Conservation (phyloP, 2,329 filamentous ascomycete species). For the Neonectria hederae region DNA sequence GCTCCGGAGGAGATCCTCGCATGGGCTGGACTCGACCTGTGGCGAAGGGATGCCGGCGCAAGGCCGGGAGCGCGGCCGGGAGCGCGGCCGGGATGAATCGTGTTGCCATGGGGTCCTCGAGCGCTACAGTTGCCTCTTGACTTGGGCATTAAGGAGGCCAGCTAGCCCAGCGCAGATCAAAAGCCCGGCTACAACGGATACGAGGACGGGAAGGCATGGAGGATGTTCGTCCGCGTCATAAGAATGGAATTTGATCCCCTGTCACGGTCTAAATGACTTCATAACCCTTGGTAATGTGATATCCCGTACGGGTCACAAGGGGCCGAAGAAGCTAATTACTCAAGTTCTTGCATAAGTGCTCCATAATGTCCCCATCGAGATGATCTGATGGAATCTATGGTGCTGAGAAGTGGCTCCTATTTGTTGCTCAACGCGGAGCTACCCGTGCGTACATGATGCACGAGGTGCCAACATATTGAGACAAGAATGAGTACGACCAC, state of each 20-base stretch:
- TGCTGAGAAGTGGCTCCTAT: neutral
- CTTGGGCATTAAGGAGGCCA: no score
- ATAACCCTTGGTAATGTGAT: slow-evolving; percentile 1
- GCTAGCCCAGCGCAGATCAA: no score
- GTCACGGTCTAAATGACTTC: slow-evolving; percentile 1
- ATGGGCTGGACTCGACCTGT: neutral
- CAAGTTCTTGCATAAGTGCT: neutral
- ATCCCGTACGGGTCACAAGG: neutral
- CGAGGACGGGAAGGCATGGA: neutral
- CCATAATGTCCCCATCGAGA: neutral
- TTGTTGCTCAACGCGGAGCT: neutral
- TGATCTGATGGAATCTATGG: neutral
- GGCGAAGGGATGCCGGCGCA: slow-evolving; percentile 1
- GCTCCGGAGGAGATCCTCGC: neutral
- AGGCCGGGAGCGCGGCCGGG: slow-evolving; percentile 8
- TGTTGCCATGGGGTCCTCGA: neutral
- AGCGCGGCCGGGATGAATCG: neutral
- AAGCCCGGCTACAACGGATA: neutral
- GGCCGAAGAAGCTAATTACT: neutral
- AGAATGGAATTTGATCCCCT: neutral
- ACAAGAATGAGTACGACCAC: neutral
- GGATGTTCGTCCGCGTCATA: neutral
- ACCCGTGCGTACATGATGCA: neutral
- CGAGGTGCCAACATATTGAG: neutral
- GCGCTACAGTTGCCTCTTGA: neutral